Conservation (phyloP, 805 yeast species). For the Yarrowia osloensis region DNA sequence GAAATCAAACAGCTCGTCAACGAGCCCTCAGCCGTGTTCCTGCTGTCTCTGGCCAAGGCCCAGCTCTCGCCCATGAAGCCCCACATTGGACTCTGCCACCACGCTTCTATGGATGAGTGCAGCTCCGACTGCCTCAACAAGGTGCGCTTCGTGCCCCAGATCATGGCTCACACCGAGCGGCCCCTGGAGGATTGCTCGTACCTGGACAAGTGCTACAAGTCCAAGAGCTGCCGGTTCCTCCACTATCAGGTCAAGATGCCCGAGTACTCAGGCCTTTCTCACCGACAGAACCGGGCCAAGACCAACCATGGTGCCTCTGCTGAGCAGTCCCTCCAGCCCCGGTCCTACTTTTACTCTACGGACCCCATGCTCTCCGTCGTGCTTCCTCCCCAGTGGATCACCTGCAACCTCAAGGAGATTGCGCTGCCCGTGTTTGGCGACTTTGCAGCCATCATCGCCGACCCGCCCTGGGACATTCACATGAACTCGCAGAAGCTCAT, state of each 20-base stretch:
- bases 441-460: conserved; percentile 77
- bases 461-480: conserved; percentile 97
- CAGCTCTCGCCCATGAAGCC: conserved; percentile 31
- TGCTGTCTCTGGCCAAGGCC: conserved; percentile 19
- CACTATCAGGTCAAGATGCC: conserved; percentile 54
- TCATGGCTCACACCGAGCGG: conserved; percentile 59
- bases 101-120: conserved; percentile 31
- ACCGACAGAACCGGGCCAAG: background rate
- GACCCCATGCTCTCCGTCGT: conserved; percentile 15
- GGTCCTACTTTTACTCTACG: conserved; percentile 1
- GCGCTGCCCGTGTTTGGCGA: conserved; percentile 75
- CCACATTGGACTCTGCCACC: conserved; percentile 35
- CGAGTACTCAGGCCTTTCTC: background rate
- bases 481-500: conserved; percentile 83
- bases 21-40: conserved; percentile 22
- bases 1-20: conserved; percentile 10
- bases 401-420: conserved; percentile 74
- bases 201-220: conserved; percentile 88
- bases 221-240: conserved; percentile 73
- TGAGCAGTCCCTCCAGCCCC: background rate
- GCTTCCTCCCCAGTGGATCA: conserved; percentile 71
- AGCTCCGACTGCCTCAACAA: conserved; percentile 35
- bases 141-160: conserved; percentile 43
- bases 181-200: conserved; percentile 89
- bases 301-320: background rate